Percentiles rank a stretch among this genome's conserved stretches.
phyloP scores from a whole-genome alignment of 225 moss, liverwort and hornwort species.

The Takakia lepidozioides region DNA sequence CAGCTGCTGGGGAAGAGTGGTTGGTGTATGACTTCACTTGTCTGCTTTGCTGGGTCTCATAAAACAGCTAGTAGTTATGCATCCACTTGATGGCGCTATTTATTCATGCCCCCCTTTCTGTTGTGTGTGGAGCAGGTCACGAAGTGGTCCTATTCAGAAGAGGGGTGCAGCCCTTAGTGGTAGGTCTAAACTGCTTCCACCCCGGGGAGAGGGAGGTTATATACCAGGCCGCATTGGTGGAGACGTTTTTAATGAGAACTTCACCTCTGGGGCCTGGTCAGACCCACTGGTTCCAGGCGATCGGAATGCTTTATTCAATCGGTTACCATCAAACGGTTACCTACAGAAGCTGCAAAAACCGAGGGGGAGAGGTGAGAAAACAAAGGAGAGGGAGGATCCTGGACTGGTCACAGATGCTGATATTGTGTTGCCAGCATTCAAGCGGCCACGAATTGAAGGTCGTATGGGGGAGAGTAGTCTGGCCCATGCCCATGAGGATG shows the following conservation, averaged over 20 bases:
- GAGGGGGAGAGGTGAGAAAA: conserved; percentile 41
- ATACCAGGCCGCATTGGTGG: conserved; percentile 45
- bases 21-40: too few relatives aligned
- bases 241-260: conserved; percentile 34
- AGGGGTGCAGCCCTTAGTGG: conserved; percentile 24
- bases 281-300: conserved; percentile 14
- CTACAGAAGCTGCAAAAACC: conserved; percentile 30
- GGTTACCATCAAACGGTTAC: background rate
- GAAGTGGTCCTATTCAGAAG: conserved; percentile 16
- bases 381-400: conserved; percentile 22
- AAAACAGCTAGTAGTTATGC: too few relatives aligned
- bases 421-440: conserved; percentile 33
- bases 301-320: conserved; percentile 12
- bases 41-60: too few relatives aligned
- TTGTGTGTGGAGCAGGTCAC: conserved; percentile 30
- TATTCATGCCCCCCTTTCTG: too few relatives aligned
- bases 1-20: too few relatives aligned
- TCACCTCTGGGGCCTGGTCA: conserved; percentile 30
- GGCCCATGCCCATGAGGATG: conserved; percentile 32
- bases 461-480: conserved; percentile 23
- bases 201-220: conserved; percentile 39
- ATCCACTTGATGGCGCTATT: too few relatives aligned
- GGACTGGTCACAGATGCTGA: conserved; percentile 19
- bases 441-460: conserved; percentile 77
- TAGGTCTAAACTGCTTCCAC: conserved; percentile 18